Evolutionary conservation across 1,284 basidiomycete genomes (phyloP).

Genomic region (Ustilago xerochloae): DNA sequence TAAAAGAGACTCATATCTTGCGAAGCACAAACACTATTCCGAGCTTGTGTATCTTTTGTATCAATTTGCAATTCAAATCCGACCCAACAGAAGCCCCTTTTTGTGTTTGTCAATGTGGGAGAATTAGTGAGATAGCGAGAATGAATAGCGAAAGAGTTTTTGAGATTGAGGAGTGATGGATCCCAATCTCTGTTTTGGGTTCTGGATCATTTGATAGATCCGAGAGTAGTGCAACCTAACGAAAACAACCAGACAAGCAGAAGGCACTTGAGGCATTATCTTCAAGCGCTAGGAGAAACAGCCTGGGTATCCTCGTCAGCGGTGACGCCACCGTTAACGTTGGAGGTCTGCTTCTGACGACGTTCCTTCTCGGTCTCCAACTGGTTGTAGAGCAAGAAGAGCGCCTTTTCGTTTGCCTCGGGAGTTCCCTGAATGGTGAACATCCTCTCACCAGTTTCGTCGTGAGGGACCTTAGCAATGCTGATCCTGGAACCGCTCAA

Average conservation of each 20-base stretch:
- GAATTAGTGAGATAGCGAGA: too few relatives aligned
- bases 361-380: constrained; percentile 65
- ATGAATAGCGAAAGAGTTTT: too few relatives aligned
- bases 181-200: too few relatives aligned
- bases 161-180: neutral
- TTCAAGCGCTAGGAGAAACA: constrained; percentile 28
- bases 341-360: constrained; percentile 46
- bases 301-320: constrained; percentile 48
- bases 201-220: too few relatives aligned
- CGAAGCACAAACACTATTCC: too few relatives aligned
- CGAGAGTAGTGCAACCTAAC: too few relatives aligned
- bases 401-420: constrained; percentile 75
- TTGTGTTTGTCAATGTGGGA: too few relatives aligned
- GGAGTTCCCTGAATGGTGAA: constrained; percentile 98
- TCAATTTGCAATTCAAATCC: too few relatives aligned
- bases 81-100: too few relatives aligned
- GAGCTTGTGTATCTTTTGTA: too few relatives aligned
- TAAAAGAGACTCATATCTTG: too few relatives aligned
- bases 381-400: constrained; percentile 92
- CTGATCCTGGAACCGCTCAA: constrained; percentile 95
- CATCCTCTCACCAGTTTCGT: constrained; percentile 98
- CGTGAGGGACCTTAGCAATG: constrained; percentile 97
- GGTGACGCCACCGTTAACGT: constrained; percentile 20
- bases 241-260: too few relatives aligned
- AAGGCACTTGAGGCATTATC: neutral